Percentiles rank a stretch among this genome's conserved stretches.
phyloP scores from a whole-genome alignment of 2,329 filamentous ascomycete species.

The Chrysoporthe puriensis region DNA sequence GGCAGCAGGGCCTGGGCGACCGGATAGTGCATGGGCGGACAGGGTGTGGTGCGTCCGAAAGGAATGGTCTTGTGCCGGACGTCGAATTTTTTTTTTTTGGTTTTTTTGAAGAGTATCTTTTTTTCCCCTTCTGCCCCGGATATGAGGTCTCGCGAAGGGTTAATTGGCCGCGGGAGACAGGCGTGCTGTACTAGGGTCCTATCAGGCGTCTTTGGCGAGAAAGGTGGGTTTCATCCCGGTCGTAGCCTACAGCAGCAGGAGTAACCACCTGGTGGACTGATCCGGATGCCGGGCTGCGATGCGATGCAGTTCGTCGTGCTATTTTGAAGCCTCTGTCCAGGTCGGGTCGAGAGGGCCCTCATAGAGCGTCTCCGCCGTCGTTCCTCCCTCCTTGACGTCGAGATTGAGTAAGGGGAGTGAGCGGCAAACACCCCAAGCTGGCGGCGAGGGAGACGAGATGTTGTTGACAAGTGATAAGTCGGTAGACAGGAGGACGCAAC shows the following conservation, averaged over 20 bases:
- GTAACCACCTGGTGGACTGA: background rate
- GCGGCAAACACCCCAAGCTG: too few relatives aligned
- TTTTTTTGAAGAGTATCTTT: background rate
- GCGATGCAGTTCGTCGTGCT: background rate
- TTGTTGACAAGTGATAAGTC: conserved; percentile 3
- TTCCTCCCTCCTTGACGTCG: too few relatives aligned
- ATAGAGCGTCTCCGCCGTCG: background rate
- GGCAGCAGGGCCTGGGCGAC: conserved; percentile 17
- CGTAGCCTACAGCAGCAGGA: background rate
- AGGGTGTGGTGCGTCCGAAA: conserved; percentile 9
- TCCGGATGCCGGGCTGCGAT: background rate
- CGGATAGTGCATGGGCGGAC: conserved; percentile 15
- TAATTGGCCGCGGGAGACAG: background rate
- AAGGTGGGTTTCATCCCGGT: background rate
- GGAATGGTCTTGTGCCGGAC: background rate
- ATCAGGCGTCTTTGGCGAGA: background rate
- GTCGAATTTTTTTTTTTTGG: background rate
- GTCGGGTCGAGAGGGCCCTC: background rate
- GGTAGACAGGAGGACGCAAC: background rate
- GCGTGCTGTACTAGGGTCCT: background rate
- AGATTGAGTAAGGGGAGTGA: too few relatives aligned
- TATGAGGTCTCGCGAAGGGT: conserved; percentile 10
- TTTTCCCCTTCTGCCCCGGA: conserved; percentile 5
- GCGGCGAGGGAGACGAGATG: background rate
- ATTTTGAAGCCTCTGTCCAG: background rate